phyloP scores from a whole-genome alignment of 2,329 filamentous ascomycete genomes.

The Neoscytalidium dimidiatum region DNA sequence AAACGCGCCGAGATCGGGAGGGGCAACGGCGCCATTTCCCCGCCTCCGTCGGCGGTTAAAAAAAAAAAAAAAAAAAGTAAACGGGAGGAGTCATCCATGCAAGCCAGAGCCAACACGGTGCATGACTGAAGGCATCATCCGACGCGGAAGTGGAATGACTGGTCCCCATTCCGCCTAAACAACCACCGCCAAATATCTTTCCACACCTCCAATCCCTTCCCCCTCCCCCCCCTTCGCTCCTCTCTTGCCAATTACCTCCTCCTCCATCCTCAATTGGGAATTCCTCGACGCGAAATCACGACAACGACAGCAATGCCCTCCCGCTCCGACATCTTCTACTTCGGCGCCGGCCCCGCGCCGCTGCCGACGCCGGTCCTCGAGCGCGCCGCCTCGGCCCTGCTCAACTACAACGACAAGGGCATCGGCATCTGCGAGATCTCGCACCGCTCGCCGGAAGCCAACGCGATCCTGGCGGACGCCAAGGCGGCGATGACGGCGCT shows the following conservation, averaged over 20 bases:
- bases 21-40: not conserved
- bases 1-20: not conserved
- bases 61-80: not conserved
- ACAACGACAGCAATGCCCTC: conserved; percentile 60
- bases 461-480: conserved; percentile 74
- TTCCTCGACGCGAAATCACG: not conserved
- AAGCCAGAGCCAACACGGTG: not conserved
- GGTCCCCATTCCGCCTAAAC: not conserved
- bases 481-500: conserved; percentile 73
- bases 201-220: not conserved
- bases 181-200: not conserved
- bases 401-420: conserved; percentile 80
- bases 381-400: conserved; percentile 71
- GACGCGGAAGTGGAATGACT: conserved; percentile 2
- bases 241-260: not conserved
- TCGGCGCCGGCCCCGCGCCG: conserved; percentile 86
- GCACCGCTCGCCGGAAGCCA: conserved; percentile 79
- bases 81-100: conserved; percentile 12
- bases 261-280: not conserved
- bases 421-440: conserved; percentile 88
- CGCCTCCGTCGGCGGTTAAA: not conserved
- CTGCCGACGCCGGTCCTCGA: conserved; percentile 82
- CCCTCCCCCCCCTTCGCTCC: not conserved
- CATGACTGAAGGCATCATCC: not conserved
- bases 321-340: conserved; percentile 77